Conservation (phyloP, 176 grass and related monocot species). For the Oryza longistaminata region DNA sequence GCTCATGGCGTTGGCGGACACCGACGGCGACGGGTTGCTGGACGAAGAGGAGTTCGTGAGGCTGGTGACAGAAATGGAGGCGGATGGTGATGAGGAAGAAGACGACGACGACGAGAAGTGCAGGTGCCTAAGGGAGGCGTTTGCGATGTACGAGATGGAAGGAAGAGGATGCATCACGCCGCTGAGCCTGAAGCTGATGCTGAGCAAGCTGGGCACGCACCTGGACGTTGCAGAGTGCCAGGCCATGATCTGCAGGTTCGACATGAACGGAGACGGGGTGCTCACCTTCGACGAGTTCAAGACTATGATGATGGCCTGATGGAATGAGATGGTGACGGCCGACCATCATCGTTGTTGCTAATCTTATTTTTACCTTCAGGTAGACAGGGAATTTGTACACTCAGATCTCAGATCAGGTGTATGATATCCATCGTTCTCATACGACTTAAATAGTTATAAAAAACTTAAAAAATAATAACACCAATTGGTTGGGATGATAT, state of each 20-base stretch:
- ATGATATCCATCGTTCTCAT: too few relatives aligned
- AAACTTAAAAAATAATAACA: too few relatives aligned
- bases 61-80: not conserved
- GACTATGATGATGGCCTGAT: slow-evolving; percentile 33
- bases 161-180: slow-evolving; percentile 35
- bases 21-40: slow-evolving; percentile 35
- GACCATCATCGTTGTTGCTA: too few relatives aligned
- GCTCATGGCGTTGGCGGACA: slow-evolving; percentile 1
- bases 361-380: too few relatives aligned
- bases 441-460: too few relatives aligned
- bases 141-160: slow-evolving; percentile 43
- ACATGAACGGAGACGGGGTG: slow-evolving; percentile 38
- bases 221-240: slow-evolving; percentile 32
- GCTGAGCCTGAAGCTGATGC: slow-evolving; percentile 29
- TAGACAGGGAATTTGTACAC: too few relatives aligned
- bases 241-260: slow-evolving; percentile 38
- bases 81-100: not conserved
- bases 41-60: slow-evolving; percentile 33
- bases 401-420: too few relatives aligned
- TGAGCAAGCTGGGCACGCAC: slow-evolving; percentile 15
- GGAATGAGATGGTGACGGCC: not conserved
- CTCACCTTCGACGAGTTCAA: slow-evolving; percentile 49
- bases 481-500: too few relatives aligned
- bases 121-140: slow-evolving; percentile 22
- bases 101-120: too few relatives aligned